phyloP scores from a whole-genome alignment of 331 rosid genomes.

The Saraca asoca region DNA sequence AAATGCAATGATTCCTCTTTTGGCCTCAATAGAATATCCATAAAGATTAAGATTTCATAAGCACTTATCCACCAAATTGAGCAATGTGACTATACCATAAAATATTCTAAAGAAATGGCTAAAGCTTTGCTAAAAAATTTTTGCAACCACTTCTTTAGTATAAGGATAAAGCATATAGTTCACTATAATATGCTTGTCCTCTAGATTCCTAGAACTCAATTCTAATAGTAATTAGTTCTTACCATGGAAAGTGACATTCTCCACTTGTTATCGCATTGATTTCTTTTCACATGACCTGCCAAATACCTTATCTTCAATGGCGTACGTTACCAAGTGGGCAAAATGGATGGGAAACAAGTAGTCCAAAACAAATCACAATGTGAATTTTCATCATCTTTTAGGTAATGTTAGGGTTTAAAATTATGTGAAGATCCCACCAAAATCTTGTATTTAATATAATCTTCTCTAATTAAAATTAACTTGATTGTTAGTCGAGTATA shows the following conservation, averaged over 20 bases:
- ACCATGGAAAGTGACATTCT: neutral
- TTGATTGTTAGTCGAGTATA: too few relatives aligned
- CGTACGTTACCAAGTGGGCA: conserved; percentile 11
- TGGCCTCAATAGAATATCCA: too few relatives aligned
- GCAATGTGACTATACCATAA: neutral
- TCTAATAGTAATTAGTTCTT: neutral
- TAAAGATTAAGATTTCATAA: too few relatives aligned
- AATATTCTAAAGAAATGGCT: neutral
- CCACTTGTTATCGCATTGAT: conserved; percentile 1
- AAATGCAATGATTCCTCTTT: too few relatives aligned
- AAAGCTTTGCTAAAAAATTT: neutral
- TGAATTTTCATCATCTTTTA: too few relatives aligned
- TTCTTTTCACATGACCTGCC: neutral
- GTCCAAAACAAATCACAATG: neutral
- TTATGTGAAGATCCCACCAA: too few relatives aligned
- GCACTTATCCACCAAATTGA: neutral
- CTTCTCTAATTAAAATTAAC: too few relatives aligned
- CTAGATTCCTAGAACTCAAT: neutral
- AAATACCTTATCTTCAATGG: neutral
- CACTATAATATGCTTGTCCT: neutral
- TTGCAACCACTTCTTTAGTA: neutral
- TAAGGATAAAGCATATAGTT: neutral
- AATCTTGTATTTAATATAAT: too few relatives aligned
- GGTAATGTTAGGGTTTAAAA: too few relatives aligned
- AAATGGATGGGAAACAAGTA: conserved; percentile 18